These are phyloP conservation scores for Aureobasidium zeae DNA, from an alignment of 2,329 filamentous ascomycete species.

Conservation along the genomic window DNA sequence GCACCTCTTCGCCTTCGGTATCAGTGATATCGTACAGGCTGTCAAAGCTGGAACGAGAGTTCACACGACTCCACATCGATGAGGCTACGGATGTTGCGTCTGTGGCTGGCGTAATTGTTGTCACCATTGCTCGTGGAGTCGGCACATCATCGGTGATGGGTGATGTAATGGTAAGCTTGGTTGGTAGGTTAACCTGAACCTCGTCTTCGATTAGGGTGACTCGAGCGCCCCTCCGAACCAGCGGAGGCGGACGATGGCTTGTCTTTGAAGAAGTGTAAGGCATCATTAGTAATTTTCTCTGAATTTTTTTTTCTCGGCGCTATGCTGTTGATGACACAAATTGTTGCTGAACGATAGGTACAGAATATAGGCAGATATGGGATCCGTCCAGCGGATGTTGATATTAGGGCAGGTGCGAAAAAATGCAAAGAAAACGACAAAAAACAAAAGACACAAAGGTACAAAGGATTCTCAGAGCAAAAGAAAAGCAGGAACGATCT, in stretches of 20 bases:
- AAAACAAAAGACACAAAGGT: constrained; percentile 21
- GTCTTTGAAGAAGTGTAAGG: constrained; percentile 40
- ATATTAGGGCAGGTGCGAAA: constrained; percentile 21
- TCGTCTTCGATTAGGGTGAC: constrained; percentile 58
- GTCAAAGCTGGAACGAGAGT: constrained; percentile 66
- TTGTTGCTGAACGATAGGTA: constrained; percentile 7
- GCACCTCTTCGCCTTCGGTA: constrained; percentile 49
- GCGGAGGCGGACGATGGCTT: constrained; percentile 48
- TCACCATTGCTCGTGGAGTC: constrained; percentile 46
- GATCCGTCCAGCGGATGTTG: constrained; percentile 37
- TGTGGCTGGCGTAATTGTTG: constrained; percentile 43
- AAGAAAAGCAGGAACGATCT: constrained; percentile 19
- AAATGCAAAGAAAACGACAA: constrained; percentile 21
- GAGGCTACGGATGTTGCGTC: constrained; percentile 32
- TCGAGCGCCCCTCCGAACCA: constrained; percentile 49
- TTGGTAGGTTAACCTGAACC: constrained; percentile 26
- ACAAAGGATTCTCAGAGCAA: constrained; percentile 16
- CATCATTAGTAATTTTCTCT: constrained; percentile 32
- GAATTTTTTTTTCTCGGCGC: neutral
- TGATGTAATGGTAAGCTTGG: constrained; percentile 30
- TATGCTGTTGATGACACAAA: constrained; percentile 6
- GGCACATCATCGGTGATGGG: constrained; percentile 54
- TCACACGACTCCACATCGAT: constrained; percentile 51
- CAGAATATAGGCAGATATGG: constrained; percentile 15
- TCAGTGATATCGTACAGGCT: constrained; percentile 83